Percentiles rank a stretch among this genome's conserved stretches.
Evolutionary conservation across 2,329 filamentous ascomycete genomes (phyloP).

Genomic region (Bipolaris cookei): DNA sequence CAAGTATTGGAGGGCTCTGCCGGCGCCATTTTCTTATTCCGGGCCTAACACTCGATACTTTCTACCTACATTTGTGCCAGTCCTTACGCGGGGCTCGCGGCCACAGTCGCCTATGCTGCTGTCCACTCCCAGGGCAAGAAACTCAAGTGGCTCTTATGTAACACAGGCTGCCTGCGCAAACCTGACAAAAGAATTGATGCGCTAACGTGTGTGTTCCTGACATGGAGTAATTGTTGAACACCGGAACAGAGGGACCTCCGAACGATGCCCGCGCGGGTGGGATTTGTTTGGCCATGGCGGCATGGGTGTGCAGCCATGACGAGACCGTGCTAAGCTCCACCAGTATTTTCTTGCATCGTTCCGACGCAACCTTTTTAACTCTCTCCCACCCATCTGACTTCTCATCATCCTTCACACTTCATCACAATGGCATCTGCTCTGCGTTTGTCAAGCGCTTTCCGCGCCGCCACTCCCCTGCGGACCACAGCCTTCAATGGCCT

Average conservation of each 20-base stretch:
- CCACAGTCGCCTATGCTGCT: background rate
- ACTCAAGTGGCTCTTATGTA: background rate
- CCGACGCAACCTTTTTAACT: constrained; percentile 35
- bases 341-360: constrained; percentile 37
- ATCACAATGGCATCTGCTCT: constrained; percentile 80
- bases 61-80: too few relatives aligned
- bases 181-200: background rate
- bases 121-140: background rate
- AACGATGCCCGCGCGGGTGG: constrained; percentile 13
- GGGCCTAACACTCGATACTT: constrained; percentile 1
- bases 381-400: constrained; percentile 44
- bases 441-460: constrained; percentile 81
- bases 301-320: constrained; percentile 13
- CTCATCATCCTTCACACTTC: constrained; percentile 38
- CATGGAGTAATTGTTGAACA: constrained; percentile 1
- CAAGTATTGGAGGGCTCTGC: constrained; percentile 3
- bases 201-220: background rate
- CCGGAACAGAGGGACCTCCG: constrained; percentile 17
- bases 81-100: too few relatives aligned
- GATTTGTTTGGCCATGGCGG: constrained; percentile 3
- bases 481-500: constrained; percentile 80
- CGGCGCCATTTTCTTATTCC: constrained; percentile 8
- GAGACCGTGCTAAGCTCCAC: constrained; percentile 25
- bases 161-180: background rate
- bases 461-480: constrained; percentile 70